phyloP scores from a whole-genome alignment of 2,329 filamentous ascomycete genomes.

The Cercospora brassicicola region DNA sequence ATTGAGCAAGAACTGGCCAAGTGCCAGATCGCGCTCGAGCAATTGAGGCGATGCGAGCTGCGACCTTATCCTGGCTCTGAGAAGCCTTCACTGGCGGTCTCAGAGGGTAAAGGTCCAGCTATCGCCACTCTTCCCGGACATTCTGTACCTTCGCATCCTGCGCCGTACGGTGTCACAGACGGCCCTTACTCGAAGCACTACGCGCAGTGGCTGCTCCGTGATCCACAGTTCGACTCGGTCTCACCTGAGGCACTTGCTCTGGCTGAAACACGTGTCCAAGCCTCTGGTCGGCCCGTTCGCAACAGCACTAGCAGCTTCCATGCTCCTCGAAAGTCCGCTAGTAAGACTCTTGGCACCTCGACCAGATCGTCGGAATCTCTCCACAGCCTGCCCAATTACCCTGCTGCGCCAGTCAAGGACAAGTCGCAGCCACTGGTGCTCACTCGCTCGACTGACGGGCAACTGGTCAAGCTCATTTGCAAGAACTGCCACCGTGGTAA shows the following conservation, averaged over 20 bases:
- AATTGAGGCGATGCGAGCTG: constrained; percentile 85
- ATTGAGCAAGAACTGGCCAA: constrained; percentile 97
- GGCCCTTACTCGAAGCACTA: constrained; percentile 95
- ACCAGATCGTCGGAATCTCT: constrained; percentile 60
- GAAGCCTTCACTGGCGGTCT: constrained; percentile 67
- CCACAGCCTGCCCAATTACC: constrained; percentile 61
- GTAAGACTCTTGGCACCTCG: constrained; percentile 58
- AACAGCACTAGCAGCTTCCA: constrained; percentile 57
- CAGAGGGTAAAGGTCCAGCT: constrained; percentile 71
- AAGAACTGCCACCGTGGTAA: constrained; percentile 81
- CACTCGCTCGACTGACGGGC: constrained; percentile 77
- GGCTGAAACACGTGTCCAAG: constrained; percentile 25
- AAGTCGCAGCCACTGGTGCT: constrained; percentile 71
- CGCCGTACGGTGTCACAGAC: constrained; percentile 86
- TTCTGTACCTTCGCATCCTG: constrained; percentile 71
- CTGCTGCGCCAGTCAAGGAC: constrained; percentile 73
- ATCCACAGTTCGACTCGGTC: constrained; percentile 73
- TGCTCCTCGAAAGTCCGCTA: constrained; percentile 49
- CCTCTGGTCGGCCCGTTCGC: constrained; percentile 75
- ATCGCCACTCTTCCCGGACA: constrained; percentile 63
- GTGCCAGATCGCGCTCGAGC: constrained; percentile 89
- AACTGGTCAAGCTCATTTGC: constrained; percentile 87
- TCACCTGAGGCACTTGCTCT: constrained; percentile 33
- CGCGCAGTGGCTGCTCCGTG: constrained; percentile 89
- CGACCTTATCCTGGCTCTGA: constrained; percentile 81